Percentiles rank a stretch among this genome's conserved stretches.
Conservation (phyloP, 495 filamentous ascomycete genomes). For the Thermochaetoides thermophila region DNA sequence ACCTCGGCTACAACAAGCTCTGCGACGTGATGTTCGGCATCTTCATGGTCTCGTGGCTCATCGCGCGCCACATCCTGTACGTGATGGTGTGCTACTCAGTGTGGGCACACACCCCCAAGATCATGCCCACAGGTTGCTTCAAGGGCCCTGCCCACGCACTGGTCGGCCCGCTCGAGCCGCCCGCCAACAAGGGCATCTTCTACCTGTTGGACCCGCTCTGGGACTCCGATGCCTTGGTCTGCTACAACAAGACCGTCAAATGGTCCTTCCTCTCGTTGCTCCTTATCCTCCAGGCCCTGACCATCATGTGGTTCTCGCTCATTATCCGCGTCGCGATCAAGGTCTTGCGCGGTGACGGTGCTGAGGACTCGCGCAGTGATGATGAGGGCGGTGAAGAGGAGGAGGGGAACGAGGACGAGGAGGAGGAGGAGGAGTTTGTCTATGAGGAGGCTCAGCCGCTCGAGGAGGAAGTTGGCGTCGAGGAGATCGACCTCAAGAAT, state of each 20-base stretch:
- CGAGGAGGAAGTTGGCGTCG: conserved; percentile 54
- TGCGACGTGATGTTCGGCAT: conserved; percentile 79
- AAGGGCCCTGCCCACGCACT: conserved; percentile 31
- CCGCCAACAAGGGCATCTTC: conserved; percentile 38
- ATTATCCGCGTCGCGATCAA: conserved; percentile 65
- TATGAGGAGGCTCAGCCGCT: conserved; percentile 35
- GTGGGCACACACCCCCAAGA: conserved; percentile 48
- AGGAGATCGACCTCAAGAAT: conserved; percentile 39
- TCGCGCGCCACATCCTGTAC: conserved; percentile 73
- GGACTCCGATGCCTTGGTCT: conserved; percentile 53
- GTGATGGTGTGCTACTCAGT: conserved; percentile 63
- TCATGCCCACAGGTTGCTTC: conserved; percentile 61
- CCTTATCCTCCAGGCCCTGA: conserved; percentile 62
- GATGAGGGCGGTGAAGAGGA: conserved; percentile 60
- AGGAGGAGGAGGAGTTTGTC: conserved; percentile 32
- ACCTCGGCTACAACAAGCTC: conserved; percentile 53
- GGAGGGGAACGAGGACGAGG: conserved; percentile 41
- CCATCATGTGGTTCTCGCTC: conserved; percentile 80
- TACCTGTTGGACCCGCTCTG: conserved; percentile 59
- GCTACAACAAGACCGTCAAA: conserved; percentile 57
- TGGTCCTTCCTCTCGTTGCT: conserved; percentile 63
- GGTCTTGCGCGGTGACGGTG: conserved; percentile 58
- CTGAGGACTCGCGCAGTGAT: conserved; percentile 79
- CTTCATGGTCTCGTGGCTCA: conserved; percentile 76
- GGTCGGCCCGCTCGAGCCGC: conserved; percentile 37